A percentile compares a stretch with the other conserved stretches of the same genome.
These are phyloP conservation scores for Oryza glaberrima DNA, from an alignment of 176 grass and related monocot species.

Conservation along the genomic window DNA sequence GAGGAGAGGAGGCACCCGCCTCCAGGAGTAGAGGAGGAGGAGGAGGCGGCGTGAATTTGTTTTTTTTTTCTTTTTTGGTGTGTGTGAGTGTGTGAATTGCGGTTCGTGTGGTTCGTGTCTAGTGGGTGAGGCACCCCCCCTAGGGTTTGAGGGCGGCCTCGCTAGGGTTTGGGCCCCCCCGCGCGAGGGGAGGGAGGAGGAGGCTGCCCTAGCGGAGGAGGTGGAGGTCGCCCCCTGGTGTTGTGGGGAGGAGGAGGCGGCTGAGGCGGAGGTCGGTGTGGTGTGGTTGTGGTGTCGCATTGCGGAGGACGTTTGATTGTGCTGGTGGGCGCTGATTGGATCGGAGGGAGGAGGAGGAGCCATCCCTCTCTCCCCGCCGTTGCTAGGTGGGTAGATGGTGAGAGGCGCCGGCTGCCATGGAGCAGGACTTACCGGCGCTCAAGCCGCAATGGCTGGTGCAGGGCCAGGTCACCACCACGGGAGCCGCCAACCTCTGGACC, in stretches of 20 bases:
- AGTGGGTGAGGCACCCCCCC: constrained; percentile 5
- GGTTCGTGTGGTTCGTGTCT: not conserved
- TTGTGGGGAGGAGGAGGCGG: not conserved
- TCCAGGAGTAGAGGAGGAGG: constrained; percentile 2
- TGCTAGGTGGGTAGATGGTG: constrained; percentile 59
- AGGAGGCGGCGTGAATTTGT: constrained; percentile 7
- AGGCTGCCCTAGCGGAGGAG: not conserved
- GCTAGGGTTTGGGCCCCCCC: constrained; percentile 44
- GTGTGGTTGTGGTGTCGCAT: not conserved
- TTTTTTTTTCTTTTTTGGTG: not conserved
- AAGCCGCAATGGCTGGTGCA: constrained; percentile 70
- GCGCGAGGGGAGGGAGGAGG: not conserved
- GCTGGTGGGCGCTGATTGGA: constrained; percentile 26
- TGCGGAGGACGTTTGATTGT: constrained; percentile 19
- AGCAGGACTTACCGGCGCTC: constrained; percentile 47
- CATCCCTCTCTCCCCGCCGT: constrained; percentile 45
- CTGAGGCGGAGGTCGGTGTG: not conserved
- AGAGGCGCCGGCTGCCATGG: constrained; percentile 58
- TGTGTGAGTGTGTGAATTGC: not conserved
- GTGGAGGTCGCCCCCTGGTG: constrained; percentile 13
- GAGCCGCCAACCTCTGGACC: constrained; percentile 39
- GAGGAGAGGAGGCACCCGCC: constrained; percentile 26
- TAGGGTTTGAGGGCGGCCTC: constrained; percentile 29
- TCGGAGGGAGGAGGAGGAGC: constrained; percentile 29
- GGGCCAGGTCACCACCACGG: constrained; percentile 30